These are phyloP conservation scores for Madurella mycetomatis DNA, from an alignment of 2,329 filamentous ascomycete genomes.

Conservation along the genomic window DNA sequence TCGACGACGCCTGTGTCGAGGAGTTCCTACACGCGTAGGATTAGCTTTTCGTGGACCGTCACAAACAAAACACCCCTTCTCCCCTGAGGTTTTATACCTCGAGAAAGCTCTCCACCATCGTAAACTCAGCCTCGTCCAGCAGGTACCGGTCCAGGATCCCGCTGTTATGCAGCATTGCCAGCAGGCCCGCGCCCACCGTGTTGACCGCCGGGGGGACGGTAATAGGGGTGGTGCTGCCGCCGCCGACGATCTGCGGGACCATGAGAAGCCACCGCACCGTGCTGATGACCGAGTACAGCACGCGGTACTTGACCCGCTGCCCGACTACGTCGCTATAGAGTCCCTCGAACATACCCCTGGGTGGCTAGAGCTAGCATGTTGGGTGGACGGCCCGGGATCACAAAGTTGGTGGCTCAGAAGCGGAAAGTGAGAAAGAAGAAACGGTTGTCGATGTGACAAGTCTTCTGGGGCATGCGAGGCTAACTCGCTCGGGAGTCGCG, in stretches of 20 bases:
- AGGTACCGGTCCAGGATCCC: slow-evolving; percentile 50
- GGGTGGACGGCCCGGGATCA: slow-evolving; percentile 36
- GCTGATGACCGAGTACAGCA: slow-evolving; percentile 42
- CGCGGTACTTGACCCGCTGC: slow-evolving; percentile 42
- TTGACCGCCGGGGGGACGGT: slow-evolving; percentile 48
- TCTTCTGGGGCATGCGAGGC: no score
- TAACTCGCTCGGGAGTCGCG: no score
- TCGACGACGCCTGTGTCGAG: slow-evolving; percentile 46
- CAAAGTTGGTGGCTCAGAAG: no score
- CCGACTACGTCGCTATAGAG: slow-evolving; percentile 46
- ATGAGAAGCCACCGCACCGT: slow-evolving; percentile 43
- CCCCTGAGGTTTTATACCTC: slow-evolving; percentile 22
- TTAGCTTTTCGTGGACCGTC: neutral
- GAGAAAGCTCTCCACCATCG: slow-evolving; percentile 46
- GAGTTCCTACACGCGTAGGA: slow-evolving; percentile 33
- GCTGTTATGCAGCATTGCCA: slow-evolving; percentile 51
- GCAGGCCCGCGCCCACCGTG: slow-evolving; percentile 46
- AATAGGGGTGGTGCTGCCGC: slow-evolving; percentile 40
- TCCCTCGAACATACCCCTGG: slow-evolving; percentile 44
- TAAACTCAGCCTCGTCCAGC: slow-evolving; percentile 46
- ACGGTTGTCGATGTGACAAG: no score
- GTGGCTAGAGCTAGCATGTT: slow-evolving; percentile 41
- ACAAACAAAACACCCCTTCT: neutral
- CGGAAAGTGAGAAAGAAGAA: no score
- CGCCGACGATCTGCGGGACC: slow-evolving; percentile 46